Conservation (phyloP, 352 stramenopile species). For the Phytophthora foliorum region DNA sequence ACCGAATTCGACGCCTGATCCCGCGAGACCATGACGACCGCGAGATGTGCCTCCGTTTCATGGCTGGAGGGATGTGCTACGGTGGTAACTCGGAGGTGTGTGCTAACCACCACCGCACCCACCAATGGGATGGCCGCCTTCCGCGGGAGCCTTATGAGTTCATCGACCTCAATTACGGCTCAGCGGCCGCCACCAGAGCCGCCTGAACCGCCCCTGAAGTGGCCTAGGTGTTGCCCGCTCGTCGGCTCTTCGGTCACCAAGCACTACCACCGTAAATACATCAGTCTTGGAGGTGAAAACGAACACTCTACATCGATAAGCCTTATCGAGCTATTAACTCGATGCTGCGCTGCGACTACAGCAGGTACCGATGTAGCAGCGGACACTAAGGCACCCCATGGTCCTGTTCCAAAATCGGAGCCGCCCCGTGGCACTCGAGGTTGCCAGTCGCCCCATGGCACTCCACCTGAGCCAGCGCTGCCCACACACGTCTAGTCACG, state of each 20-base stretch:
- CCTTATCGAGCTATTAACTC: background rate
- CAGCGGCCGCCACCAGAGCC: background rate
- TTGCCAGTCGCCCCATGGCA: conserved; percentile 5
- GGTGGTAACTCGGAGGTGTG: background rate
- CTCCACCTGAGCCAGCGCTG: background rate
- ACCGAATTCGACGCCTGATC: background rate
- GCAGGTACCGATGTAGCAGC: background rate
- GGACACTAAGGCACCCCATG: conserved; percentile 9
- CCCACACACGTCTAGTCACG: background rate
- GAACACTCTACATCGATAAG: background rate
- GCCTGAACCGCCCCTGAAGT: conserved; percentile 1
- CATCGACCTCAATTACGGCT: conserved; percentile 4
- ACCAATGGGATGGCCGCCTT: background rate
- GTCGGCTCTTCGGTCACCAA: conserved; percentile 10
- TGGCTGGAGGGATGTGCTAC: conserved; percentile 15
- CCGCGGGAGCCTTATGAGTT: conserved; percentile 7
- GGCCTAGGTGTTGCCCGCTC: conserved; percentile 14
- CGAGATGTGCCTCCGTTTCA: conserved; percentile 15
- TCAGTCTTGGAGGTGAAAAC: conserved; percentile 4
- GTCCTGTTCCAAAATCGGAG: background rate
- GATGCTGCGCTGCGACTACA: background rate
- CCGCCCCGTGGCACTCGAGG: background rate
- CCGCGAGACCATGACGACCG: background rate
- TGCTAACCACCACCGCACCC: conserved; percentile 4
- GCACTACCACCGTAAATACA: conserved; percentile 15